Percentiles rank a stretch among this genome's conserved stretches.
These are phyloP conservation scores for Phytophthora pseudosyringae DNA, from an alignment of 352 stramenopile species.

Conservation along the genomic window DNA sequence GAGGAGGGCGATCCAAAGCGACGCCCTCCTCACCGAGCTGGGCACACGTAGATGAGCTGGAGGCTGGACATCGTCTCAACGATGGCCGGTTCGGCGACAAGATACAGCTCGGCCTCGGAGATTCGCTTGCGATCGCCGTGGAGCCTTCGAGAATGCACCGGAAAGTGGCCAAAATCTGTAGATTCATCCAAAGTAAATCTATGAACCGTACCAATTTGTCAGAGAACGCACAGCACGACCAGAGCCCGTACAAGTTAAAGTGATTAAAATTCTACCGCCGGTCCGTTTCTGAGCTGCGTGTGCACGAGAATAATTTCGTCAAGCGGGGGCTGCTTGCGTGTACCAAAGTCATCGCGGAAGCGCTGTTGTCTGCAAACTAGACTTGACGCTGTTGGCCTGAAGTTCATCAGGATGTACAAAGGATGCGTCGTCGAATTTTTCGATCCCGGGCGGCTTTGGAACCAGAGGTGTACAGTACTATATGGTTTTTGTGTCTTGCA, in stretches of 20 bases:
- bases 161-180: conserved; percentile 23
- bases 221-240: conserved; percentile 2
- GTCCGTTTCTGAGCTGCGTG: background rate
- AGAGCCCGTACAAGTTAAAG: conserved; percentile 3
- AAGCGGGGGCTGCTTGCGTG: background rate
- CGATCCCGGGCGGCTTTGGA: too few relatives aligned
- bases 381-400: background rate
- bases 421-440: background rate
- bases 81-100: conserved; percentile 17
- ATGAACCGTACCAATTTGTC: conserved; percentile 19
- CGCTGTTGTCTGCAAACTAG: background rate
- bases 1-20: conserved; percentile 1
- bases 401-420: conserved; percentile 4
- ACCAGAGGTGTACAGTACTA: too few relatives aligned
- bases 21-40: conserved; percentile 31
- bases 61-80: conserved; percentile 23
- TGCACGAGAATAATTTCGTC: conserved; percentile 8
- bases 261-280: conserved; percentile 23
- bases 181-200: conserved; percentile 26
- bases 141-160: conserved; percentile 4
- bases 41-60: conserved; percentile 18
- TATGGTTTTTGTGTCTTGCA: too few relatives aligned
- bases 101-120: conserved; percentile 11
- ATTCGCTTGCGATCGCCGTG: conserved; percentile 9
- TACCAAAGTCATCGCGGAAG: background rate